Evolutionary conservation across 306 rosid genomes (phyloP).

Genomic region (Oemleria cerasiformis): DNA sequence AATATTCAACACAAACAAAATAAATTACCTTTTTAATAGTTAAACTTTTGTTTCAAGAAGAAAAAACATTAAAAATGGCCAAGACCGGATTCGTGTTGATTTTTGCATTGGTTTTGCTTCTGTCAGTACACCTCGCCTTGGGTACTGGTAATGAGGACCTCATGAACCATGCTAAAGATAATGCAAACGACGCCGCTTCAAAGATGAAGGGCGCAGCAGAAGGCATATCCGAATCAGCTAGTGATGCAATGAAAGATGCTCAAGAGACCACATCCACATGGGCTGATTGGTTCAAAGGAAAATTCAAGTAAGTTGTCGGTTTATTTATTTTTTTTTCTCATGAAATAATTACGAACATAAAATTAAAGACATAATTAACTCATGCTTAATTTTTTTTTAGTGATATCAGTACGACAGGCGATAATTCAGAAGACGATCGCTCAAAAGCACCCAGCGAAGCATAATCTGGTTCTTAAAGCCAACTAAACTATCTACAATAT

Average conservation of each 20-base stretch:
- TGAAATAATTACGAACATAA: background rate
- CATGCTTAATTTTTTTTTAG: background rate
- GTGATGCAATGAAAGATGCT: background rate
- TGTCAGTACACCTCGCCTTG: constrained; percentile 11
- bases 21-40: background rate
- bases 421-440: background rate
- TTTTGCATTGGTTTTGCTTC: constrained; percentile 16
- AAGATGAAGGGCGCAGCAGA: background rate
- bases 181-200: background rate
- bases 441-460: background rate
- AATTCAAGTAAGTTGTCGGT: constrained; percentile 1
- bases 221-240: background rate
- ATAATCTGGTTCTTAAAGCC: background rate
- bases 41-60: background rate
- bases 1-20: background rate
- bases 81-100: constrained; percentile 7
- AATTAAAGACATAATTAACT: background rate
- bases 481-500: background rate
- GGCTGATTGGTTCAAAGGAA: constrained; percentile 13
- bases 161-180: background rate
- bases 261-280: constrained; percentile 1
- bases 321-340: background rate
- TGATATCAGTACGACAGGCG: background rate
- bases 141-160: background rate
- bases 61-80: background rate